Evolutionary conservation across 352 stramenopile species (phyloP).

Genomic region (Globisporangium apiculatum): DNA sequence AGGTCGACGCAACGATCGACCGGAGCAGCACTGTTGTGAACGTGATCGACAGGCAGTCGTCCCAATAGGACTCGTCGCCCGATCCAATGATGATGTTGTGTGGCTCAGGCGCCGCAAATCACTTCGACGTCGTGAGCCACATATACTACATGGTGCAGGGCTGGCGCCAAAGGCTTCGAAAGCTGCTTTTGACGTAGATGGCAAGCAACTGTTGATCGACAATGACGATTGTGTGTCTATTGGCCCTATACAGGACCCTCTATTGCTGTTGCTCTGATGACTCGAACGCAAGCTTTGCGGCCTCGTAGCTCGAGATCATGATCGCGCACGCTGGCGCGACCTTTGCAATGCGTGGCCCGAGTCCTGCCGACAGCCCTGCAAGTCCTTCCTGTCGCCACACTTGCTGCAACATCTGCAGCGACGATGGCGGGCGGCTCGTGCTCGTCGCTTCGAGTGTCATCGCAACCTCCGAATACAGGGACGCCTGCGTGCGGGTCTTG

Average conservation of each 20-base stretch:
- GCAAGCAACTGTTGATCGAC: neutral
- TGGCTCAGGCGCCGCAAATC: no score
- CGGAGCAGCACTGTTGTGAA: no score
- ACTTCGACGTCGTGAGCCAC: no score
- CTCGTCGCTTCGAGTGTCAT: neutral
- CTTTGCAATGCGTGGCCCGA: slow-evolving; percentile 55
- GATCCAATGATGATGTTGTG: no score
- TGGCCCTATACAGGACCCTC: neutral
- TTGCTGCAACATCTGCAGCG: slow-evolving; percentile 37
- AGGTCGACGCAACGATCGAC: no score
- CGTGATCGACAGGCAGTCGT: no score
- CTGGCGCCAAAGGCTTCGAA: no score
- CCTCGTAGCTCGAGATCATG: slow-evolving; percentile 76
- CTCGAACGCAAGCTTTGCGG: slow-evolving; percentile 50
- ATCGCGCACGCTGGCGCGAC: slow-evolving; percentile 72
- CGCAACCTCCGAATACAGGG: slow-evolving; percentile 32
- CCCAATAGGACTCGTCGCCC: no score
- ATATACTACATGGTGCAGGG: no score
- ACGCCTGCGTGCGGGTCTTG: slow-evolving; percentile 87
- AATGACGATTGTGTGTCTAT: neutral
- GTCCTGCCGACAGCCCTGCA: slow-evolving; percentile 34
- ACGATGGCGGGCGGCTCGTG: slow-evolving; percentile 10
- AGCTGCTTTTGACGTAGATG: neutral
- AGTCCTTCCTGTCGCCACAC: slow-evolving; percentile 38
- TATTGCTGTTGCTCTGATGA: slow-evolving; percentile 9